A percentile compares a stretch with the other conserved stretches of the same genome.
Conservation (phyloP, 176 grass and related monocot genomes). For the Avena insularis region DNA sequence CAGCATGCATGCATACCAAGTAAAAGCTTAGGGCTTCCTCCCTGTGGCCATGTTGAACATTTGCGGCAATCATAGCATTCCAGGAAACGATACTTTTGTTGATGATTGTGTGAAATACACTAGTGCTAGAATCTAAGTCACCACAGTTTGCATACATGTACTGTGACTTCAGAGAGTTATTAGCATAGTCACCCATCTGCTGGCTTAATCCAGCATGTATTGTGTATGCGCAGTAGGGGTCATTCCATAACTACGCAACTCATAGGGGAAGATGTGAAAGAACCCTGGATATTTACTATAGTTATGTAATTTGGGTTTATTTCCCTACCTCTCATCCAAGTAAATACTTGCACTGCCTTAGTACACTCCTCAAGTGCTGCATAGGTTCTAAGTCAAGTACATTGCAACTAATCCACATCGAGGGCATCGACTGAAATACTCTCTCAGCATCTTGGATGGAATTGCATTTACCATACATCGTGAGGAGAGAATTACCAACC, state of each 20-base stretch:
- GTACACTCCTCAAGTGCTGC: conserved; percentile 47
- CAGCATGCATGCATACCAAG: conserved; percentile 60
- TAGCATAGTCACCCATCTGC: conserved; percentile 77
- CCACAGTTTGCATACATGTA: conserved; percentile 91
- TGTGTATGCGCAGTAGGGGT: conserved; percentile 70
- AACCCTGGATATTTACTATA: conserved; percentile 71
- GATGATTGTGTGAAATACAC: conserved; percentile 58
- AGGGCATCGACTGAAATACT: conserved; percentile 62
- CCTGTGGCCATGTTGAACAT: conserved; percentile 69
- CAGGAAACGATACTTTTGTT: conserved; percentile 69
- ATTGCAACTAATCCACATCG: conserved; percentile 79
- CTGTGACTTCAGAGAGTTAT: conserved; percentile 81
- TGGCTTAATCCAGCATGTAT: conserved; percentile 58
- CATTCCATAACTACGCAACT: conserved; percentile 59
- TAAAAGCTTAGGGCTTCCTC: conserved; percentile 82
- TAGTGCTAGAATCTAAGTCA: conserved; percentile 70
- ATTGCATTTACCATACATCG: conserved; percentile 86
- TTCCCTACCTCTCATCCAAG: conserved; percentile 60
- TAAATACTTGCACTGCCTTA: conserved; percentile 59
- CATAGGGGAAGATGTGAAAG: conserved; percentile 48
- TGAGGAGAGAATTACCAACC: conserved; percentile 58
- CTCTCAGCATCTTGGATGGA: conserved; percentile 56
- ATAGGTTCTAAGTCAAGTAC: conserved; percentile 71
- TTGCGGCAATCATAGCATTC: conserved; percentile 80
- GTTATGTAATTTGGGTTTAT: conserved; percentile 81